Percentiles rank a stretch among this genome's conserved stretches.
phyloP scores from a whole-genome alignment of 2,329 filamentous ascomycete genomes.

The Xylariomycetidae sp. region DNA sequence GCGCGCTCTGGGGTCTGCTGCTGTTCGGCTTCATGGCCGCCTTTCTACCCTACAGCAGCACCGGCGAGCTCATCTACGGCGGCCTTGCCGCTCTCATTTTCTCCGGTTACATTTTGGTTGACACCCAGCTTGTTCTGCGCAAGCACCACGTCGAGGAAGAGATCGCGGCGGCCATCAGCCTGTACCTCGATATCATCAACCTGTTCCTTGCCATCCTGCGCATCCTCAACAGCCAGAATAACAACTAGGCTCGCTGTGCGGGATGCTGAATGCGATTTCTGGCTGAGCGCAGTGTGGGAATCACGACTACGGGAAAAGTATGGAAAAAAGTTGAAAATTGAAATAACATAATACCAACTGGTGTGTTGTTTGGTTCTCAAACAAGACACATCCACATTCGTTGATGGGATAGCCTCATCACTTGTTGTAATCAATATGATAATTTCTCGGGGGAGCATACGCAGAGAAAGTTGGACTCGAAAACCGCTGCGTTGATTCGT shows the following conservation, averaged over 20 bases:
- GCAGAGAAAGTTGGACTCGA: too few relatives aligned
- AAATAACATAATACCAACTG: too few relatives aligned
- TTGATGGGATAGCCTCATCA: too few relatives aligned
- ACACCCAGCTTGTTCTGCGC: constrained; percentile 91
- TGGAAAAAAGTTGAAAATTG: too few relatives aligned
- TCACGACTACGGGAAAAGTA: too few relatives aligned
- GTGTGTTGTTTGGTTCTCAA: too few relatives aligned
- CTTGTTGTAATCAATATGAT: too few relatives aligned
- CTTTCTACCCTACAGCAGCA: constrained; percentile 82
- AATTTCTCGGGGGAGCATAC: too few relatives aligned
- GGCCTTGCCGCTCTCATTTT: constrained; percentile 80
- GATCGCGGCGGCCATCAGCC: constrained; percentile 88
- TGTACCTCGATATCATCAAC: constrained; percentile 96
- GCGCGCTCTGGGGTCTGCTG: constrained; percentile 80
- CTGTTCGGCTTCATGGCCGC: constrained; percentile 88
- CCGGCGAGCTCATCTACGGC: constrained; percentile 79
- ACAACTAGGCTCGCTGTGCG: constrained; percentile 76
- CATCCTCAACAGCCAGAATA: constrained; percentile 92
- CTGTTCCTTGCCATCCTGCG: constrained; percentile 91
- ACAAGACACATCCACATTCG: too few relatives aligned
- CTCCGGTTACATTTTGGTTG: constrained; percentile 89
- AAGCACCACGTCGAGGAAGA: constrained; percentile 98
- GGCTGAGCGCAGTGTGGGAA: too few relatives aligned
- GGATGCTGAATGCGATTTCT: too few relatives aligned
- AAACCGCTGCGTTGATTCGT: too few relatives aligned